Evolutionary conservation across 1,284 basidiomycete genomes (phyloP).

Genomic region (Sphagnurus paluster): DNA sequence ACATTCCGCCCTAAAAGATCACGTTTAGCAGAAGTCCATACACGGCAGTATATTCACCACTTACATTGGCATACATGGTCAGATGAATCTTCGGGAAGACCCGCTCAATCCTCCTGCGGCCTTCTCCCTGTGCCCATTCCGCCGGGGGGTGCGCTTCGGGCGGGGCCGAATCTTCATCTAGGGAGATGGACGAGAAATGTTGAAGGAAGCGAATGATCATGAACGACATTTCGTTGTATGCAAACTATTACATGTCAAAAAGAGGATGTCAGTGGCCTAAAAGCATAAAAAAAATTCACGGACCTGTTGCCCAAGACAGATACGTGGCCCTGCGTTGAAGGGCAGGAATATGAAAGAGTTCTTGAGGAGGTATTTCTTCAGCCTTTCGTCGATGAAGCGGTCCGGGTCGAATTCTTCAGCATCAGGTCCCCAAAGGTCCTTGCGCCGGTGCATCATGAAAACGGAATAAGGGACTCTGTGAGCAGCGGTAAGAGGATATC

Average conservation of each 20-base stretch:
- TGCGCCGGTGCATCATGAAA: constrained; percentile 61
- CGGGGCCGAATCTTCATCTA: constrained; percentile 48
- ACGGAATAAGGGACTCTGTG: constrained; percentile 52
- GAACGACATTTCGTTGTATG: constrained; percentile 70
- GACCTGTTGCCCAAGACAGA: constrained; percentile 44
- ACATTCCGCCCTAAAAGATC: constrained; percentile 36
- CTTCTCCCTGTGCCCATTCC: constrained; percentile 42
- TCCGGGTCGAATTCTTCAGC: constrained; percentile 48
- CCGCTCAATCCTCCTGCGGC: constrained; percentile 47
- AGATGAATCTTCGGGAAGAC: constrained; percentile 53
- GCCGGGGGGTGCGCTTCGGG: constrained; percentile 42
- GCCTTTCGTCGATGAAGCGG: constrained; percentile 39
- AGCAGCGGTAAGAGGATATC: not conserved
- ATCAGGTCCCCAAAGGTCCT: constrained; percentile 68
- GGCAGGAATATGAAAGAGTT: constrained; percentile 44
- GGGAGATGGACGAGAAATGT: constrained; percentile 46
- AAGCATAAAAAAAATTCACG: not conserved
- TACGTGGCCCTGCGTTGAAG: constrained; percentile 43
- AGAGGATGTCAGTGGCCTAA: not conserved
- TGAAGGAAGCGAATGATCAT: constrained; percentile 67
- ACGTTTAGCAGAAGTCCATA: not conserved
- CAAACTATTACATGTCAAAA: constrained; percentile 42
- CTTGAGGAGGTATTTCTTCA: constrained; percentile 38
- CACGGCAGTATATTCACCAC: constrained; percentile 17
- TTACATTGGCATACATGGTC: constrained; percentile 52